Conservation (phyloP, 1,284 basidiomycete genomes). For the Cystobasidiaceae sp. region DNA sequence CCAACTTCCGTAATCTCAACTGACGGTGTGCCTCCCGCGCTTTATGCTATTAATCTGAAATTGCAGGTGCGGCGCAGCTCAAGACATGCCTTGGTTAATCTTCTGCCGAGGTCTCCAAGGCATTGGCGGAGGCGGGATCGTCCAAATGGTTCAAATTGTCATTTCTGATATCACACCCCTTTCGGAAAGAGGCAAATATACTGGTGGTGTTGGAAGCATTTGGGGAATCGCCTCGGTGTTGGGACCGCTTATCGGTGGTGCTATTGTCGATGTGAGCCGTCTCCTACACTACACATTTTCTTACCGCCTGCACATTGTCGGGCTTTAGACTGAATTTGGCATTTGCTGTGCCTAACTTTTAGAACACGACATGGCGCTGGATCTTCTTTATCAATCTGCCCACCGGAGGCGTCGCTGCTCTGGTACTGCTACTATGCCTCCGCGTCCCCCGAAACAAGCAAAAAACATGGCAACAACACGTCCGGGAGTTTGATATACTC, state of each 20-base stretch:
- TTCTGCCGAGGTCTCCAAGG: slow-evolving; percentile 72
- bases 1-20: background rate
- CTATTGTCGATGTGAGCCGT: slow-evolving; percentile 54
- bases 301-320: background rate
- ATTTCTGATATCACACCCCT: slow-evolving; percentile 66
- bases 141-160: slow-evolving; percentile 59
- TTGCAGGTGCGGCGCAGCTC: slow-evolving; percentile 59
- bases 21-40: background rate
- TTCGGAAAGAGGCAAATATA: slow-evolving; percentile 65
- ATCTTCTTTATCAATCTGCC: slow-evolving; percentile 42
- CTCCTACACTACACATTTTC: background rate
- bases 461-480: slow-evolving; percentile 56
- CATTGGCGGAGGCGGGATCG: slow-evolving; percentile 39
- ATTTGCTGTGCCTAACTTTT: slow-evolving; percentile 38
- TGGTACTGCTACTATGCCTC: slow-evolving; percentile 69
- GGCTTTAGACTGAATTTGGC: background rate
- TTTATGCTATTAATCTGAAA: slow-evolving; percentile 45
- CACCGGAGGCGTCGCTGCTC: slow-evolving; percentile 59
- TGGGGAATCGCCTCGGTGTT: slow-evolving; percentile 58
- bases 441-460: slow-evolving; percentile 54
- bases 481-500: slow-evolving; percentile 67
- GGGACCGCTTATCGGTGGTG: slow-evolving; percentile 52
- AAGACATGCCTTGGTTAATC: slow-evolving; percentile 68
- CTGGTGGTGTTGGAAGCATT: slow-evolving; percentile 66
- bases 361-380: slow-evolving; percentile 30